Conservation (phyloP, 257 asterid genomes). For the Solanum arcanum region DNA sequence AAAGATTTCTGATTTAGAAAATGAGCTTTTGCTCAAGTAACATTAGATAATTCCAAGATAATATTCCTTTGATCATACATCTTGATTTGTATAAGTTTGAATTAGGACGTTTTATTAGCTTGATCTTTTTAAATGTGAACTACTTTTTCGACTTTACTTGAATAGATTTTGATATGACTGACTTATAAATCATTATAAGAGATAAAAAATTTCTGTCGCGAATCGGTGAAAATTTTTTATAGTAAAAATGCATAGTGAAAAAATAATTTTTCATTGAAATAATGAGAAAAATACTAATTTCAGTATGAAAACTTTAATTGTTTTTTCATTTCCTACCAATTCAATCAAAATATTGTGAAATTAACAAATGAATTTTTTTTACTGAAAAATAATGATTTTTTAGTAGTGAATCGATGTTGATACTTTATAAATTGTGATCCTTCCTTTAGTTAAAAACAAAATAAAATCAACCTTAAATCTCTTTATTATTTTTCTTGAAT, state of each 20-base stretch:
- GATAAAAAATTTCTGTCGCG: too few relatives aligned
- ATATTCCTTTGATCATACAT: not conserved
- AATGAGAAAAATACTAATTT: not conserved
- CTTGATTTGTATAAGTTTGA: not conserved
- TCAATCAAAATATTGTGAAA: not conserved
- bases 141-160: not conserved
- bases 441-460: not conserved
- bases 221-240: rapidly evolving
- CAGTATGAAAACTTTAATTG: not conserved
- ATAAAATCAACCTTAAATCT: not conserved
- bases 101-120: too few relatives aligned
- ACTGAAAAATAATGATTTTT: not conserved
- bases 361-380: not conserved
- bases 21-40: not conserved
- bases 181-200: not conserved
- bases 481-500: not conserved
- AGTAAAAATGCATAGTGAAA: not conserved
- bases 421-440: not conserved
- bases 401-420: not conserved
- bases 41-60: not conserved
- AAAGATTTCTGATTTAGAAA: not conserved
- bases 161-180: not conserved
- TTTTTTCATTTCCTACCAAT: not conserved
- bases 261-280: not conserved
- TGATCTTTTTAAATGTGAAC: not conserved